A percentile compares a stretch with the other conserved stretches of the same genome.
phyloP scores from a whole-genome alignment of 2,329 filamentous ascomycete genomes.

The Diaporthe vaccinii region DNA sequence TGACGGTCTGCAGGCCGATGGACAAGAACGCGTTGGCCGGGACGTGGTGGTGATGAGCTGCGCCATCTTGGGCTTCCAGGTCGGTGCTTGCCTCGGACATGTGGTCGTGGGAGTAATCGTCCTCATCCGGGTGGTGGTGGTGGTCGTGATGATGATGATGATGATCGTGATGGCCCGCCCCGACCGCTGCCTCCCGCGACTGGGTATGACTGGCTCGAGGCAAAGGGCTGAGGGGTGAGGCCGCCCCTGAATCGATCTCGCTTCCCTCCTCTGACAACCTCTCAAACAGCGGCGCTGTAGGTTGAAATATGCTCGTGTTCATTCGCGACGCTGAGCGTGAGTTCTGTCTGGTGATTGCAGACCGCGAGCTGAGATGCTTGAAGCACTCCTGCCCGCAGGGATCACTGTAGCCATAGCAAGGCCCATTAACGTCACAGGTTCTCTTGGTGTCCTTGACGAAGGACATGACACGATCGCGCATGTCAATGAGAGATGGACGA shows the following conservation, averaged over 20 bases:
- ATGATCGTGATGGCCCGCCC: constrained; percentile 3
- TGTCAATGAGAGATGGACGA: constrained; percentile 66
- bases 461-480: constrained; percentile 71
- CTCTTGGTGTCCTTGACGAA: constrained; percentile 75
- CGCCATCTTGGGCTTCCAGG: constrained; percentile 56
- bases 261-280: constrained; percentile 47
- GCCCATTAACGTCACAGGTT: constrained; percentile 72
- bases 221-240: constrained; percentile 34
- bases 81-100: constrained; percentile 53
- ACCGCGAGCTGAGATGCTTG: constrained; percentile 65
- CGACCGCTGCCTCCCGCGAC: constrained; percentile 19
- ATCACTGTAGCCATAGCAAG: constrained; percentile 75
- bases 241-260: constrained; percentile 35
- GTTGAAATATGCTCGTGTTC: constrained; percentile 46
- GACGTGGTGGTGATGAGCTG: constrained; percentile 89
- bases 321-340: constrained; percentile 50
- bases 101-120: constrained; percentile 44
- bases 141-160: constrained; percentile 34
- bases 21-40: constrained; percentile 93
- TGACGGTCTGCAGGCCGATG: constrained; percentile 94
- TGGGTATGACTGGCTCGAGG: constrained; percentile 18
- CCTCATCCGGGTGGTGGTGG: constrained; percentile 42
- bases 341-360: constrained; percentile 51
- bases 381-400: constrained; percentile 77
- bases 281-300: constrained; percentile 54